Evolutionary conservation across 2,329 filamentous ascomycete genomes (phyloP).

Genomic region (Coniella vitis): DNA sequence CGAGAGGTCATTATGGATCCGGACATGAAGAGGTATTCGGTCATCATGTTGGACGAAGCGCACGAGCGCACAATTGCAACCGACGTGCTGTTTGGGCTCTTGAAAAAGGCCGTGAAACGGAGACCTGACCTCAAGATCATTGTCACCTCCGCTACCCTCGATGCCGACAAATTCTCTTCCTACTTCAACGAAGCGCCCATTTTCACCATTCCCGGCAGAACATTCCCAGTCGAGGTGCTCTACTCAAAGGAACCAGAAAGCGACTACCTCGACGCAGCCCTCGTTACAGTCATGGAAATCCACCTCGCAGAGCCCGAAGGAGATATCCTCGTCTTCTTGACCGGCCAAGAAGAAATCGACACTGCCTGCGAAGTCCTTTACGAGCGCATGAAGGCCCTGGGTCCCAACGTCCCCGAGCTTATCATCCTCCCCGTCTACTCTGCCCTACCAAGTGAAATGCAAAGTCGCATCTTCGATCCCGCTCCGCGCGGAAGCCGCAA

Average conservation of each 20-base stretch:
- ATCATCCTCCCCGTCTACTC: slow-evolving; percentile 96
- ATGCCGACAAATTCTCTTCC: slow-evolving; percentile 93
- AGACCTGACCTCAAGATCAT: slow-evolving; percentile 88
- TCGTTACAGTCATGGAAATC: slow-evolving; percentile 98
- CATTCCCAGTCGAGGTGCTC: slow-evolving; percentile 91
- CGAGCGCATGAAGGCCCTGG: slow-evolving; percentile 93
- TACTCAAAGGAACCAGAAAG: slow-evolving; percentile 93
- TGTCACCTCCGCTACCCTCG: slow-evolving; percentile 90
- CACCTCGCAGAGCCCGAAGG: slow-evolving; percentile 87
- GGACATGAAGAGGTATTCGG: slow-evolving; percentile 81
- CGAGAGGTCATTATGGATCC: slow-evolving; percentile 91
- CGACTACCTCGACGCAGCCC: slow-evolving; percentile 86
- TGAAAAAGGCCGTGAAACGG: slow-evolving; percentile 88
- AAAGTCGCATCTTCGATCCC: slow-evolving; percentile 90
- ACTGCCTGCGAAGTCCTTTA: slow-evolving; percentile 86
- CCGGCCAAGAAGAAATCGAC: slow-evolving; percentile 96
- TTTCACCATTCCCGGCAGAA: slow-evolving; percentile 91
- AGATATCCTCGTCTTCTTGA: slow-evolving; percentile 94
- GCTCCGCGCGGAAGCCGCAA: slow-evolving; percentile 81
- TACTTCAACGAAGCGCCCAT: slow-evolving; percentile 97
- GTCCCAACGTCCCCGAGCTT: slow-evolving; percentile 82
- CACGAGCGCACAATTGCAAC: slow-evolving; percentile 96
- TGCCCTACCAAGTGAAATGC: slow-evolving; percentile 85
- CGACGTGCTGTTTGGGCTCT: slow-evolving; percentile 85
- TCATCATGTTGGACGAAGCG: slow-evolving; percentile 97